Evolutionary conservation across 371 early-diverging fungal species (phyloP).

Genomic region (Apophysomyces sp.): DNA sequence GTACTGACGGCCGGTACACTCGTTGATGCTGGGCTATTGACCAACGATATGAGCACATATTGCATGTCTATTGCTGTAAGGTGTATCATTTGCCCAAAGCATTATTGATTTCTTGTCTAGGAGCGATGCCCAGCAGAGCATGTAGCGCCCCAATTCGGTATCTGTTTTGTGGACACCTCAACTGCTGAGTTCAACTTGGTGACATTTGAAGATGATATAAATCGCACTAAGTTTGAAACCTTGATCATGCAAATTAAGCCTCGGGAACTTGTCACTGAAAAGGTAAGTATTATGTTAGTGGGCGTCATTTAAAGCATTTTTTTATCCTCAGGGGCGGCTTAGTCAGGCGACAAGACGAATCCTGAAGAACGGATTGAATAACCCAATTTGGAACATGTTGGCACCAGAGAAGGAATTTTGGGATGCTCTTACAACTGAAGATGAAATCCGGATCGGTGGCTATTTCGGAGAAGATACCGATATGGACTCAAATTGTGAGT

Average conservation of each 20-base stretch:
- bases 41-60: constrained; percentile 86
- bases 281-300: constrained; percentile 28
- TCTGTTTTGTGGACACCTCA: constrained; percentile 94
- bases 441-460: constrained; percentile 63
- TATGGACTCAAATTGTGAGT: background rate
- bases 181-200: constrained; percentile 89
- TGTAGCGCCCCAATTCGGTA: constrained; percentile 60
- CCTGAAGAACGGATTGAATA: constrained; percentile 67
- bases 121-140: constrained; percentile 38
- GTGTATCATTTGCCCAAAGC: background rate
- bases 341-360: constrained; percentile 66
- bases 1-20: constrained; percentile 96
- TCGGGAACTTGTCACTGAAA: constrained; percentile 84
- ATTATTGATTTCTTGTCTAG: constrained; percentile 10
- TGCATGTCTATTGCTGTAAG: constrained; percentile 89
- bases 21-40: constrained; percentile 86
- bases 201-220: constrained; percentile 82
- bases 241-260: constrained; percentile 92
- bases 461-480: constrained; percentile 62
- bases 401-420: constrained; percentile 85
- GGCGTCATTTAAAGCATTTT: background rate
- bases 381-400: constrained; percentile 70
- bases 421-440: constrained; percentile 64
- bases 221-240: constrained; percentile 89
- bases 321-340: constrained; percentile 47